These are phyloP conservation scores for Penicillium egyptiacum DNA, from an alignment of 495 filamentous ascomycete species.

Conservation along the genomic window DNA sequence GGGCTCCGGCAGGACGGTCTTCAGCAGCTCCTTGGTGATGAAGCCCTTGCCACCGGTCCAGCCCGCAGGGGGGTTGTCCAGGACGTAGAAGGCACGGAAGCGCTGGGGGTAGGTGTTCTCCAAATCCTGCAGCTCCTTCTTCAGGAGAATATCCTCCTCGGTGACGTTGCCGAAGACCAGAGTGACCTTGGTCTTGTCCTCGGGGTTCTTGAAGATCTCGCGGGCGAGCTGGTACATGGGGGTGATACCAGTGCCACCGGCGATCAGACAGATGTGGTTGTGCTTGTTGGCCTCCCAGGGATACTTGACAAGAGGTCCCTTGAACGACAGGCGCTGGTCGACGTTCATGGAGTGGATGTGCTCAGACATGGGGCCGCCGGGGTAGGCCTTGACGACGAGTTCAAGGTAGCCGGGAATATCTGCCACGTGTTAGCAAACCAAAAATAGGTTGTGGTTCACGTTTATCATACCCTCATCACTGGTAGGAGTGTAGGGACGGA, in stretches of 20 bases:
- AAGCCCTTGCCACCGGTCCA: conserved; percentile 76
- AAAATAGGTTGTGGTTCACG: not conserved
- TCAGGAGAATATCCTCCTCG: conserved; percentile 86
- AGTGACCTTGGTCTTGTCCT: conserved; percentile 95
- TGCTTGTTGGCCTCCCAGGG: conserved; percentile 92
- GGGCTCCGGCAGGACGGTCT: conserved; percentile 89
- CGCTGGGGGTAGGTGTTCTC: conserved; percentile 93
- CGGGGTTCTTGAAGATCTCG: conserved; percentile 90
- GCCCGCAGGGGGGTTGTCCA: conserved; percentile 80
- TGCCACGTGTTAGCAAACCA: conserved; percentile 23
- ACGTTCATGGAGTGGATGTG: conserved; percentile 81
- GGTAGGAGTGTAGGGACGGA: conserved; percentile 90
- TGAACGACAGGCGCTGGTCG: conserved; percentile 80
- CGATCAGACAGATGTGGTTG: conserved; percentile 85
- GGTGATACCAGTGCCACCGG: conserved; percentile 94
- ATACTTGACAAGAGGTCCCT: conserved; percentile 95
- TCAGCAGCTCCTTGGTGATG: conserved; percentile 84
- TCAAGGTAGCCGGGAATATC: conserved; percentile 78
- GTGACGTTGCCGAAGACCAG: conserved; percentile 85
- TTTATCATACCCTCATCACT: conserved; percentile 71
- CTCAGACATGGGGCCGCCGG: conserved; percentile 83
- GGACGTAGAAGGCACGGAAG: conserved; percentile 85
- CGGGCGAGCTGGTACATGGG: conserved; percentile 87
- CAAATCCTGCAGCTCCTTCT: conserved; percentile 74
- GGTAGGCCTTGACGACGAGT: conserved; percentile 88